Evolutionary conservation across 1,284 basidiomycete species (phyloP).

Genomic region (Fomitopsis betulina): DNA sequence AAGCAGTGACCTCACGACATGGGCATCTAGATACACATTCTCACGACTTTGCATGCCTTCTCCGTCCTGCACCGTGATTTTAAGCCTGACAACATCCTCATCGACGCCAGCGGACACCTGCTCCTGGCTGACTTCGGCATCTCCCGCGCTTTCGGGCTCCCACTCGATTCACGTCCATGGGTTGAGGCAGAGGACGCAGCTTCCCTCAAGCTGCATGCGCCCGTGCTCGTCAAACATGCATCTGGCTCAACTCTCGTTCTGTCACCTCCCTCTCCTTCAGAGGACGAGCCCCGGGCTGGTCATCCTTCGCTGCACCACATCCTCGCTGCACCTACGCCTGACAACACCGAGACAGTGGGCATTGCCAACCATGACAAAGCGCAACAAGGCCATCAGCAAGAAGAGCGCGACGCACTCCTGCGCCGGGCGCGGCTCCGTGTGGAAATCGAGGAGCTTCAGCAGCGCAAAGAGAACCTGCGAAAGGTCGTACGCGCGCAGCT

Average conservation of each 20-base stretch:
- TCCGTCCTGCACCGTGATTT: constrained; percentile 65
- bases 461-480: neutral
- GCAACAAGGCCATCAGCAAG: neutral
- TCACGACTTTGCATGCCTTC: constrained; percentile 38
- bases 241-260: neutral
- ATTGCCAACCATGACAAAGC: neutral
- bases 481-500: neutral
- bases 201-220: neutral
- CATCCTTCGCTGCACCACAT: neutral
- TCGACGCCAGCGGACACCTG: constrained; percentile 41
- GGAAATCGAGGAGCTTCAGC: neutral
- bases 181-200: neutral
- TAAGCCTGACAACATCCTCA: constrained; percentile 62
- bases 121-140: constrained; percentile 68
- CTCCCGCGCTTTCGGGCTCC: constrained; percentile 22
- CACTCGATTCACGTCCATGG: neutral
- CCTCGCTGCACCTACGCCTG: neutral
- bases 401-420: neutral
- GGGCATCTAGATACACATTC: constrained; percentile 15
- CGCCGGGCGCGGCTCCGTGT: neutral
- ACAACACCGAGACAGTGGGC: neutral
- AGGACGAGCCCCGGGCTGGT: neutral
- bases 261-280: neutral
- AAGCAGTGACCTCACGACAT: neutral
- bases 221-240: neutral